Base-by-base conservation (phyloP, 2,329 filamentous ascomycete genomes). In the Endothia cerciana region DNA sequence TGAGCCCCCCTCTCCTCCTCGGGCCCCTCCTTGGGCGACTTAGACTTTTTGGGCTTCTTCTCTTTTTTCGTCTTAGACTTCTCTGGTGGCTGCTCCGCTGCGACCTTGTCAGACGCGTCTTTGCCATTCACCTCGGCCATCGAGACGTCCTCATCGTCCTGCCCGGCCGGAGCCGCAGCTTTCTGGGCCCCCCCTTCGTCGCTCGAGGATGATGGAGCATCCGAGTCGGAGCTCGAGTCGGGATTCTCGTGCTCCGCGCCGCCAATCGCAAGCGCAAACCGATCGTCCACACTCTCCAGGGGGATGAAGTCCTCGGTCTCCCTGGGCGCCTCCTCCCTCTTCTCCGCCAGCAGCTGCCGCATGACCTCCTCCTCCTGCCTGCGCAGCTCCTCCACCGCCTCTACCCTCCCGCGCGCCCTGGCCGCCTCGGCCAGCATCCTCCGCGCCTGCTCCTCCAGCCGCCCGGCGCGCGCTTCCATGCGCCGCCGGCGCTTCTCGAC, bases 31-130 rank as follows among this genome's bases (percentile, higher is more conserved):
- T 33, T 19, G 25, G 17, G 71, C 43, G 66, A 59, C 63, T 76
- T 76, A 71, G 79, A 40, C 63, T 65, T 57, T 28, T 80, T 30
- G 73, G 75, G 57, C 67, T 69, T 69, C 28, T 62, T 60, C 28
- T 56, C 40, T 61, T 65, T 67, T 58, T 67, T 61, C 43, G 41
- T 49, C 45, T 68, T 68, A 55, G 57, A 64, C 60, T 68, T 68
- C 38, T 49, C 45, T 38, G 28, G 40, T 60, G 75, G 73, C 64
- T 73, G 45, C 10, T 65, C n/a, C 6, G 13, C 15, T n/a, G 22
- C n/a, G 5, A 6, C n/a, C 25, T 45, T 22, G 15, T 30, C 56
- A 22, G 56, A 17, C 19, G 17, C 13, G 22, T 55, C 51, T 30
- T 25, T 25, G 15, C 22, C 7, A 28, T 30, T 25, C 13, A 25